These are phyloP conservation scores for Blastobotrys persicus DNA, from an alignment of 1,139 yeast genomes.

Conservation along the genomic window DNA sequence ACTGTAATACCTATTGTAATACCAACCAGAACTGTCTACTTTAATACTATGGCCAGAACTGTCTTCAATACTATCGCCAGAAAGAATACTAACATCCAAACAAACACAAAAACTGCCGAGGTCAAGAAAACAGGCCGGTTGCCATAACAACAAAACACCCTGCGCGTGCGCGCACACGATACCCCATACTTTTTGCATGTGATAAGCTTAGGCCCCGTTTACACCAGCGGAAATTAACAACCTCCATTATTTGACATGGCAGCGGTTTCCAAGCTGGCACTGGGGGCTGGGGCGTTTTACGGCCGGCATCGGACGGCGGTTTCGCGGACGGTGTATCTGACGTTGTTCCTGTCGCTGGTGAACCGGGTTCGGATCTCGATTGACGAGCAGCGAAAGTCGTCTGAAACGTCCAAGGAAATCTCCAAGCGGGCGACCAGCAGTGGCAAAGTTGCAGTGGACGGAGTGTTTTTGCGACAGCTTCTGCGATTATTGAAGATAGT, in stretches of 20 bases:
- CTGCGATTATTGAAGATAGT: constrained; percentile 35
- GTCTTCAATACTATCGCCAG: no score
- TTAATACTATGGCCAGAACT: no score
- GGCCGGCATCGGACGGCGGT: constrained; percentile 29
- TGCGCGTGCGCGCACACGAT: not conserved
- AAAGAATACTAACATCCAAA: no score
- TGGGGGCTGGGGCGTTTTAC: constrained; percentile 22
- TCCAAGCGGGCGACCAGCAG: constrained; percentile 9
- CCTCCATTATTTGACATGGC: constrained; percentile 20
- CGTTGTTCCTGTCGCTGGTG: constrained; percentile 26
- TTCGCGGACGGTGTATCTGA: constrained; percentile 30
- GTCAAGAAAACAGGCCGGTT: not conserved
- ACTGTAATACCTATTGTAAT: no score
- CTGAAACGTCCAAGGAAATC: constrained; percentile 15
- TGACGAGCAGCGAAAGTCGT: constrained; percentile 21
- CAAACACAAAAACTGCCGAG: no score
- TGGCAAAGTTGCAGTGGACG: constrained; percentile 36
- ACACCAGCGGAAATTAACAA: no score
- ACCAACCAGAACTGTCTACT: no score
- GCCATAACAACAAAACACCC: not conserved
- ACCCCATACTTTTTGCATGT: not conserved
- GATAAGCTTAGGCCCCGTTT: no score
- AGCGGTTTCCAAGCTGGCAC: constrained; percentile 22
- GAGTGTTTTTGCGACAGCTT: constrained; percentile 33
- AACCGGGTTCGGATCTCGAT: constrained; percentile 27